These are phyloP conservation scores for Leucocoprinus birnbaumii DNA, from an alignment of 768 basidiomycete genomes.

Conservation along the genomic window DNA sequence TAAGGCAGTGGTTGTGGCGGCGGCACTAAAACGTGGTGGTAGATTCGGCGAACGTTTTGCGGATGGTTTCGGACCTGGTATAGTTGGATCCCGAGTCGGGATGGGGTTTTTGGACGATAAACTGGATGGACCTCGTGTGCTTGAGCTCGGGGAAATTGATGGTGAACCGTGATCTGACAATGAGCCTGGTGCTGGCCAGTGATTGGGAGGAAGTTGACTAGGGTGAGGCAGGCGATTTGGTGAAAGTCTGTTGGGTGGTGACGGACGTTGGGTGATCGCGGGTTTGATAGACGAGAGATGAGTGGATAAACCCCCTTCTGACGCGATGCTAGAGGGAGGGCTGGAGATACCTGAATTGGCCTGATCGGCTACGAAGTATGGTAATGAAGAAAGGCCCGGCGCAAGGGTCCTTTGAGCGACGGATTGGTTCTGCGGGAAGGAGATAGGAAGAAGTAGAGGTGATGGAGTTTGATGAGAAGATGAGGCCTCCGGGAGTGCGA, in stretches of 20 bases:
- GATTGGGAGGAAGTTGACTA: conserved; percentile 1
- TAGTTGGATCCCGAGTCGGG: too few species aligned
- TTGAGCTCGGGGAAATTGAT: not conserved
- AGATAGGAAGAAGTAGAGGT: too few species aligned
- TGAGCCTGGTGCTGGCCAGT: not conserved
- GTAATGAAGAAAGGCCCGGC: too few species aligned
- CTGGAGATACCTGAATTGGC: too few species aligned
- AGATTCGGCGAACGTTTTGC: too few species aligned
- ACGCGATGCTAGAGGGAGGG: not conserved
- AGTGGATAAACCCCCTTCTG: not conserved
- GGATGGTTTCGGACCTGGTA: not conserved
- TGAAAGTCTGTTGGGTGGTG: not conserved
- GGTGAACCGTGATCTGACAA: conserved; percentile 1
- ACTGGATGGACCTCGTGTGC: not conserved
- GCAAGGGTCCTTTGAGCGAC: too few species aligned
- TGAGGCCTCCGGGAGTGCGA: too few species aligned
- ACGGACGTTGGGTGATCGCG: not conserved
- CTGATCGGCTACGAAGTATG: too few species aligned
- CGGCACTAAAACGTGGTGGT: not conserved
- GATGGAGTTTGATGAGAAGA: too few species aligned
- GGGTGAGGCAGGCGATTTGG: conserved; percentile 1
- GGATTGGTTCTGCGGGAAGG: too few species aligned
- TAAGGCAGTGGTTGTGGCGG: not conserved
- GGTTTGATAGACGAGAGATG: not conserved
- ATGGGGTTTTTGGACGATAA: not conserved